A percentile compares a stretch with the other conserved stretches of the same genome.
phyloP scores from a whole-genome alignment of 2,329 filamentous ascomycete species.

The Geoglossum cookeanum region DNA sequence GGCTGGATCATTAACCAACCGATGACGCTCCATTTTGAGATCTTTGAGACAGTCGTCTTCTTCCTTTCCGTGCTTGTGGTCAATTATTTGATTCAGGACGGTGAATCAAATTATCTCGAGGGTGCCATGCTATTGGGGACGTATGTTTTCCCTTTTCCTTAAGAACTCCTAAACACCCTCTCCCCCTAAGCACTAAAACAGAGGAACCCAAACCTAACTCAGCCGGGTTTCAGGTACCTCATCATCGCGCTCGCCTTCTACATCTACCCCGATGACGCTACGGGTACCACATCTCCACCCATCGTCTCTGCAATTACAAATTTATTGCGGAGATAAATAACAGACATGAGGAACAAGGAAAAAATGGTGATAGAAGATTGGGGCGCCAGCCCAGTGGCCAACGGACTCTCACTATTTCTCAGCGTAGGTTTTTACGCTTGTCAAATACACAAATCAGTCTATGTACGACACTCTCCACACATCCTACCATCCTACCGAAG shows the following conservation, averaged over 20 bases:
- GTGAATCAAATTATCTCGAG: constrained; percentile 69
- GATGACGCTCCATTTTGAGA: constrained; percentile 60
- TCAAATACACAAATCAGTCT: not conserved
- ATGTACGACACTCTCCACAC: not conserved
- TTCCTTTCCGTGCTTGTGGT: constrained; percentile 58
- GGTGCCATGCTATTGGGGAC: constrained; percentile 49
- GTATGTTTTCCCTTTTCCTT: constrained; percentile 21
- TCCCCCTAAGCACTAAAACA: not conserved
- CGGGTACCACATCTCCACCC: not conserved
- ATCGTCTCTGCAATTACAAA: not conserved
- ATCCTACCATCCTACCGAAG: not conserved
- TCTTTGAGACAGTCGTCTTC: constrained; percentile 60
- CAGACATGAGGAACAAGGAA: not conserved
- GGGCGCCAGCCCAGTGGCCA: no score
- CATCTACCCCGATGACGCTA: constrained; percentile 37
- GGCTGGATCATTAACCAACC: constrained; percentile 33
- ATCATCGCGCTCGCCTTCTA: constrained; percentile 42
- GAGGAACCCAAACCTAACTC: not conserved
- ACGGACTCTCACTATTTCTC: no score
- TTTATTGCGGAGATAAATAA: not conserved
- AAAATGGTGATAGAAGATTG: not conserved
- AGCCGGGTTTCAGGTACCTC: constrained; percentile 23
- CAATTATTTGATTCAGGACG: constrained; percentile 47
- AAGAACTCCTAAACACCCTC: not conserved
- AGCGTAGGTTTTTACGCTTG: no score